Evolutionary conservation across 2,329 filamentous ascomycete genomes (phyloP).

Genomic region (Cryoendolithus antarcticus): DNA sequence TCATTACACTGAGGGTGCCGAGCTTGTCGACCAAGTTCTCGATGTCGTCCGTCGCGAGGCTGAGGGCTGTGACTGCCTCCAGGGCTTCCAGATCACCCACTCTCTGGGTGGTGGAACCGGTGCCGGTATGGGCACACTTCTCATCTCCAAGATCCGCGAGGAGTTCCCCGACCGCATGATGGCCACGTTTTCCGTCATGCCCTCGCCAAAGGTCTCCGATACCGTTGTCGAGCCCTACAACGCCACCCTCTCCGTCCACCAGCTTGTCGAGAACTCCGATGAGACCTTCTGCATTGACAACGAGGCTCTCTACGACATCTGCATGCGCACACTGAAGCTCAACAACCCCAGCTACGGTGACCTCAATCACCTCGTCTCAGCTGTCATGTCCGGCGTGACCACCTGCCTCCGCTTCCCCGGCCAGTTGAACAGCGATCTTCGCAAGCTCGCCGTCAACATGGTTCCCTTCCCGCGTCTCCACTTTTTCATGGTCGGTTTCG

Average conservation of each 20-base stretch:
- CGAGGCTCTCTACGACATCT: conserved; percentile 99
- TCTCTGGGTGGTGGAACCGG: conserved; percentile 99
- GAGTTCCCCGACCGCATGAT: conserved; percentile 99
- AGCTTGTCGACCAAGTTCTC: conserved; percentile 95
- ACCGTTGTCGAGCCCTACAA: conserved; percentile 99
- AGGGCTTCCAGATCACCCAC: conserved; percentile 99
- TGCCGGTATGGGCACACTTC: conserved; percentile 98
- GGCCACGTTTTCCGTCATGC: conserved; percentile 98
- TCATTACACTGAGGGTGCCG: conserved; percentile 99
- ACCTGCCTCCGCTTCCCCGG: conserved; percentile 98
- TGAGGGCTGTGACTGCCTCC: conserved; percentile 97
- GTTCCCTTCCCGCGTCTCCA: conserved; percentile 99
- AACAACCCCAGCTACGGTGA: conserved; percentile 97
- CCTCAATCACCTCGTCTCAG: conserved; percentile 97
- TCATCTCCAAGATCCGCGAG: conserved; percentile 99
- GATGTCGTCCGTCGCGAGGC: conserved; percentile 98
- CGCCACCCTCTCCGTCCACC: conserved; percentile 95
- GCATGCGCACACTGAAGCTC: conserved; percentile 99
- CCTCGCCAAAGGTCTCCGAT: conserved; percentile 98
- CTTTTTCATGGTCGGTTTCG: conserved; percentile 99
- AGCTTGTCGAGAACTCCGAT: conserved; percentile 99
- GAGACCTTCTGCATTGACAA: conserved; percentile 99
- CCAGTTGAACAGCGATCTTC: conserved; percentile 98
- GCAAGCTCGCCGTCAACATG: conserved; percentile 99
- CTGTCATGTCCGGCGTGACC: conserved; percentile 98